These are phyloP conservation scores for Hylodesmum podocarpum DNA, from an alignment of 306 rosid genomes.

Conservation along the genomic window DNA sequence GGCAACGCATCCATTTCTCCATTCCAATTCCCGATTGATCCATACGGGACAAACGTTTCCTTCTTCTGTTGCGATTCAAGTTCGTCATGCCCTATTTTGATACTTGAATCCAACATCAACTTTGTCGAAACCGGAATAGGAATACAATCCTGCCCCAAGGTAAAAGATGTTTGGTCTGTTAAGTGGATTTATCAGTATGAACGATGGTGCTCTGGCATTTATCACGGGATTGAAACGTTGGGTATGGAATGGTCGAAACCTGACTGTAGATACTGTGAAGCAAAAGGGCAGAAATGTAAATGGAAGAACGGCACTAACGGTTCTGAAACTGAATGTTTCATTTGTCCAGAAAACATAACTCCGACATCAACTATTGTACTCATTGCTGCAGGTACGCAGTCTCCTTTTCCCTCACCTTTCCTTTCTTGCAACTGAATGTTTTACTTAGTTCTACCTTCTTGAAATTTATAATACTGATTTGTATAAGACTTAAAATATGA, in stretches of 20 bases:
- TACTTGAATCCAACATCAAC: accelerated
- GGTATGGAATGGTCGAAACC: neutral
- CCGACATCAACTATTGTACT: neutral
- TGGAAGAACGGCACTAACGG: neutral
- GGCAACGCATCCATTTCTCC: conserved; percentile 20
- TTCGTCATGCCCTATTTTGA: neutral
- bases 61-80: conserved; percentile 27
- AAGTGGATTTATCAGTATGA: neutral
- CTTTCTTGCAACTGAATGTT: too few species aligned
- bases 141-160: conserved; percentile 9
- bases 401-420: neutral
- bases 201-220: neutral
- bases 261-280: neutral
- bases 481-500: too few species aligned
- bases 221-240: neutral
- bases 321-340: neutral
- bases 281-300: neutral
- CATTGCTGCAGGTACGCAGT: neutral
- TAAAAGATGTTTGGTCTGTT: neutral
- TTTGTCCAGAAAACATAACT: neutral
- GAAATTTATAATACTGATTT: too few species aligned
- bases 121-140: neutral
- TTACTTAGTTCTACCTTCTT: too few species aligned
- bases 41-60: neutral
- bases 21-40: neutral